These are phyloP conservation scores for Metahyphopichia silvanorum DNA, from an alignment of 805 yeast genomes.

Conservation along the genomic window DNA sequence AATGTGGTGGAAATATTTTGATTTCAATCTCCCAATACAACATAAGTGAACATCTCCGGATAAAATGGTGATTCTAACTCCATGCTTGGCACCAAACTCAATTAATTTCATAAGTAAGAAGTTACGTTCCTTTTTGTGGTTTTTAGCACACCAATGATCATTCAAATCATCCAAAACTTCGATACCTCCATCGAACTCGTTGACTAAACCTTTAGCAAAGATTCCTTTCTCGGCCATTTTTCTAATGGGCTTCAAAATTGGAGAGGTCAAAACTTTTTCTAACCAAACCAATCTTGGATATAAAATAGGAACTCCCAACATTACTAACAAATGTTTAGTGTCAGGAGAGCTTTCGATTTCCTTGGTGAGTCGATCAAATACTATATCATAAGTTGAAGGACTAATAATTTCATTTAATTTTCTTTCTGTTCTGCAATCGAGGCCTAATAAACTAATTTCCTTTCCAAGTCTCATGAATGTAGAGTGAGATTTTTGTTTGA, in stretches of 20 bases:
- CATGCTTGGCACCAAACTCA: constrained; percentile 59
- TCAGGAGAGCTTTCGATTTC: constrained; percentile 54
- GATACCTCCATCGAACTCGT: constrained; percentile 88
- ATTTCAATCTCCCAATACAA: constrained; percentile 72
- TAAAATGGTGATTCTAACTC: constrained; percentile 76
- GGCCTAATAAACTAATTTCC: constrained; percentile 66
- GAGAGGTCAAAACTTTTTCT: constrained; percentile 68
- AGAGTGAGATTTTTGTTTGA: constrained; percentile 64
- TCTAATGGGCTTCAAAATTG: constrained; percentile 59
- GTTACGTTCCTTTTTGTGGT: constrained; percentile 87
- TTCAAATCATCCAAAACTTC: constrained; percentile 90
- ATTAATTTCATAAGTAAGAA: constrained; percentile 57
- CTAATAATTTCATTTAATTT: constrained; percentile 55
- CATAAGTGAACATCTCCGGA: constrained; percentile 94
- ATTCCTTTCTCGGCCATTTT: constrained; percentile 54
- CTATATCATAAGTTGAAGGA: constrained; percentile 50
- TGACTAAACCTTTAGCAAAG: constrained; percentile 68
- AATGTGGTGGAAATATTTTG: constrained; percentile 46
- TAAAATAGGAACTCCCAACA: constrained; percentile 93
- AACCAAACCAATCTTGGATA: constrained; percentile 93
- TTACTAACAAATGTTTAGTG: constrained; percentile 71
- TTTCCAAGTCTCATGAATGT: constrained; percentile 71
- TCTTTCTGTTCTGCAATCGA: constrained; percentile 94
- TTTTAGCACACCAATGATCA: constrained; percentile 93
- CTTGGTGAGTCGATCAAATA: constrained; percentile 56